These are phyloP conservation scores for Waltiozyma sp. DNA, from an alignment of 1,139 yeast species.

Conservation along the genomic window DNA sequence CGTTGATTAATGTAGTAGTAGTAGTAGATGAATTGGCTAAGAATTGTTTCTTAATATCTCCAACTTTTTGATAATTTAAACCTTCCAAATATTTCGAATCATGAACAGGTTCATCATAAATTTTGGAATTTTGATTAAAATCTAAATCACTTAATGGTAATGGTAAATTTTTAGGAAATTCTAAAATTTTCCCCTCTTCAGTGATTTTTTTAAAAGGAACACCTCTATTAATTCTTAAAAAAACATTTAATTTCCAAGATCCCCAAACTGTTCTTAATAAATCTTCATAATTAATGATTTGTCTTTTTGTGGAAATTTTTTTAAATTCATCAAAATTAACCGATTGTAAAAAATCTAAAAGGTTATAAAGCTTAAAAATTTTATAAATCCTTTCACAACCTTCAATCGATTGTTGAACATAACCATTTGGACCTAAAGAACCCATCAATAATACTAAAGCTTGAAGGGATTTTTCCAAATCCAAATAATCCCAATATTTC, in stretches of 20 bases:
- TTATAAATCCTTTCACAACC: constrained; percentile 18
- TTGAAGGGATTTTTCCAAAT: constrained; percentile 18
- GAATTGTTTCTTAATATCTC: constrained; percentile 10
- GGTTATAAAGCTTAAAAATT: constrained; percentile 21
- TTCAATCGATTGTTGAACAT: constrained; percentile 18
- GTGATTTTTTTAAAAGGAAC: constrained; percentile 26
- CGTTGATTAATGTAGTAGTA: no score
- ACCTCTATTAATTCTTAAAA: constrained; percentile 29
- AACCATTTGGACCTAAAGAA: constrained; percentile 18
- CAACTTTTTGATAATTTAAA: constrained; percentile 10
- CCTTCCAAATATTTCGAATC: constrained; percentile 1
- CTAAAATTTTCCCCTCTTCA: constrained; percentile 11
- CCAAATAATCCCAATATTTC: constrained; percentile 28
- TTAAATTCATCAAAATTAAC: constrained; percentile 18
- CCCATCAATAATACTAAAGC: constrained; percentile 19
- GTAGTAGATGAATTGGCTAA: no score
- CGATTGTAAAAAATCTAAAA: constrained; percentile 17
- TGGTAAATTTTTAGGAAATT: constrained; percentile 20
- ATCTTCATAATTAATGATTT: constrained; percentile 27
- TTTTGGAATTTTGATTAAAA: constrained; percentile 15
- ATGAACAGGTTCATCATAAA: constrained; percentile 13
- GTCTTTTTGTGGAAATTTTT: constrained; percentile 23
- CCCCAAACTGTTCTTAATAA: constrained; percentile 32
- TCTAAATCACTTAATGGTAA: constrained; percentile 22
- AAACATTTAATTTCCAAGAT: constrained; percentile 26